Conservation (phyloP, 2,329 filamentous ascomycete species). For the Hypoxylon sp. region DNA sequence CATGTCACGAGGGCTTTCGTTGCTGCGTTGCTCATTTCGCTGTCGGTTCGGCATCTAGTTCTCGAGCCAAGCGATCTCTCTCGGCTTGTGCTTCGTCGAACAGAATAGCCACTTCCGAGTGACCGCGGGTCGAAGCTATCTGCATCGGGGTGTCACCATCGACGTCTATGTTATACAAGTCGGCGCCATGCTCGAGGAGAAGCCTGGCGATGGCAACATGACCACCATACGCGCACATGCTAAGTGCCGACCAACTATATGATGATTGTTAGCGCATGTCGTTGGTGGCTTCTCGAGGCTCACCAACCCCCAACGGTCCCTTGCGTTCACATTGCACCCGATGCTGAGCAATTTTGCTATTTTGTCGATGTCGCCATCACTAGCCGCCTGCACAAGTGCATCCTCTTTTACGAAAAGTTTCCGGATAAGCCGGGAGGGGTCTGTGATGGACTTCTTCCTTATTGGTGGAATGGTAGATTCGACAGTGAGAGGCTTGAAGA, state of each 20-base stretch:
- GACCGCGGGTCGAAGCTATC: constrained; percentile 46
- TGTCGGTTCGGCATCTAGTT: constrained; percentile 28
- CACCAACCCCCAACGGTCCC: constrained; percentile 49
- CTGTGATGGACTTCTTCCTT: constrained; percentile 38
- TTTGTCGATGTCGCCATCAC: constrained; percentile 47
- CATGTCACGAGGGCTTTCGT: neutral
- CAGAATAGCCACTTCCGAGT: constrained; percentile 47
- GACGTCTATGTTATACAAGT: constrained; percentile 47
- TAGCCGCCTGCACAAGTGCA: constrained; percentile 49
- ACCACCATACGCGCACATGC: constrained; percentile 49
- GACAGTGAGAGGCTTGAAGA: constrained; percentile 35
- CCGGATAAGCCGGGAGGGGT: constrained; percentile 43
- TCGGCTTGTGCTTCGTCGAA: constrained; percentile 45
- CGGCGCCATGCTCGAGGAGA: constrained; percentile 47
- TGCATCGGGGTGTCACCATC: constrained; percentile 49
- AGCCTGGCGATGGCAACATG: constrained; percentile 46
- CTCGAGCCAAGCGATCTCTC: constrained; percentile 39
- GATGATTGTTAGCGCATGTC: constrained; percentile 22
- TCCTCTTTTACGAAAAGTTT: constrained; percentile 49
- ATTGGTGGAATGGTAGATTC: constrained; percentile 28
- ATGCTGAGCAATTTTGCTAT: constrained; percentile 47
- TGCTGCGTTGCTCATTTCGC: constrained; percentile 18
- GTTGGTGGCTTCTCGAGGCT: constrained; percentile 3
- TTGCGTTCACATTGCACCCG: constrained; percentile 49
- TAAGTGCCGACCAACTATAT: constrained; percentile 46